Evolutionary conservation across 306 rosid species (phyloP), one percentile per base, ranked within the genome.

Genomic region (Vigna radiata): DNA sequence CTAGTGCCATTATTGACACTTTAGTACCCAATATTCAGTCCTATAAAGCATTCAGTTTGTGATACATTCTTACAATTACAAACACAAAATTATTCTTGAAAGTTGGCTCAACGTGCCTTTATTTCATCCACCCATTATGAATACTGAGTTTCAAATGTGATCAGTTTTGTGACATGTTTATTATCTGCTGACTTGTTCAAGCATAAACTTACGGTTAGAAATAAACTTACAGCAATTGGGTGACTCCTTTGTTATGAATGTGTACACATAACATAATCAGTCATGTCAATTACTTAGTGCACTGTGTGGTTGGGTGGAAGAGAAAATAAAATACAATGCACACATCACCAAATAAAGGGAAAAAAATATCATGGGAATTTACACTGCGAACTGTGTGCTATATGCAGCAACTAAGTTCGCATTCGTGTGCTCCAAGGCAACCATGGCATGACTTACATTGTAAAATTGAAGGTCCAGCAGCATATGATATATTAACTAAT

Each of bases 401-500:
- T 70, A 53, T 82, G 83, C 43, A 74, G 58, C 86, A 89, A 91
- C 3, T 80, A 16, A 79, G 11, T 67, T n/a, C 74, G 2, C 73
- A 23, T 67, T n/a, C 76, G 0, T 7, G 16, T 36, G 93, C 84
- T 33, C 96, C 90, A 75, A 91, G 96, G 82, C 81, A 91, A 29
- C 96, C 96, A 13, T 85, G 88, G 88, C 88, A 85, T 78, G 88
- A 85, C 68, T 59, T 85, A 15, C 88, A 85, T 50, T 88, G 96
- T 81, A 91, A 89, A 77, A 52, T 91, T 43, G 96, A 91, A 76
- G 96, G 96, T 74, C 96, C 93, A 23, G 96, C 96, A 61, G 96
- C 96, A 44, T 91, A 89, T 68, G 96, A 91, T 84, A 81, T 91
- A 79, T 67, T 91, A 68, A 85, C 85, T 29, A 89, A 87, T 62